Evolutionary conservation across 202 grass and related monocot species (phyloP), one percentile per base, ranked within the genome.

Genomic region (Dendrocalamus latiflorus): DNA sequence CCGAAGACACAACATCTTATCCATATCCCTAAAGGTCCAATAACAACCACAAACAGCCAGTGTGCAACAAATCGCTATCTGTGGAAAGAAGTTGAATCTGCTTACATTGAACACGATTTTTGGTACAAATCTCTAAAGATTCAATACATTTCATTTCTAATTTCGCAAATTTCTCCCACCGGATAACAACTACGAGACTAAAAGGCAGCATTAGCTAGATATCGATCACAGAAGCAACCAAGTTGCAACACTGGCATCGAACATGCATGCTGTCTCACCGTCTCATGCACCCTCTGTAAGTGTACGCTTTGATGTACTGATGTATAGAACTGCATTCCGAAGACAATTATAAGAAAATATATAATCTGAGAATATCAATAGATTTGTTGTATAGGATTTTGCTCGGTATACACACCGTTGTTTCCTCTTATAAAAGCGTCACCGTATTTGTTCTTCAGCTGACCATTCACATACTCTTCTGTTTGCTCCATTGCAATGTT

Each of bases 401-500:
- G 10, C 28, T 51, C 17, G 3, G 25, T 41, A 37, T 72, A 42
- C 30, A 47, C 72, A 97, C 91, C 89, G 8, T 93, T 91, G 72
- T 97, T 97, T 86, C 89, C 89, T 89, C 94, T 91, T 42, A 97
- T 97, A 75, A 97, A 97, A 67, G 94, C 91, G 37, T 97, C 94
- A n/a, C 91, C 91, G 6, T 97, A 93, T 83, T 93, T 93, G 48
- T 98, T 93, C 61, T 90, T 98, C 24, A 89, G 85, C 51, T 91
- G 85, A 8, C 93, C 87, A 12, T 95, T 98, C 43, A 91, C 87
- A 1, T 93, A 95, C 72, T 94, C 94, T 64, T 97, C 92, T 0
- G 94, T 94, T 79, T 97, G 94, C 78, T 97, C 94, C 94, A 97
- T 97, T 2, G 94, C 94, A 30, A 97, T 94, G 70, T 97, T 94